Base-by-base conservation (phyloP, 2,329 filamentous ascomycete genomes). In the Aspergillus flavus region DNA sequence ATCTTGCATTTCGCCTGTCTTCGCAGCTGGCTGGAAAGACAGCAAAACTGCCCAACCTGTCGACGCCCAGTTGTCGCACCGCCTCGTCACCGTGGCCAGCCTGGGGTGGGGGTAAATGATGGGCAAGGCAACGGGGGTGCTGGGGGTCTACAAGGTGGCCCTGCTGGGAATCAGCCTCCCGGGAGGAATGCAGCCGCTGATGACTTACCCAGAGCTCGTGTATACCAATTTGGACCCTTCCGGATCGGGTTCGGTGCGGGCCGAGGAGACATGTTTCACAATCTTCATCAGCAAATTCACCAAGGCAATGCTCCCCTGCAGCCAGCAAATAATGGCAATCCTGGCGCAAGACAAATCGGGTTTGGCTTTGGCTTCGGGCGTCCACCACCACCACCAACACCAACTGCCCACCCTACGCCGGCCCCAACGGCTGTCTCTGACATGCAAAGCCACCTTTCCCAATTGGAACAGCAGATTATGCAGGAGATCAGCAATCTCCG, bases 1-100 rank as follows among this genome's bases (percentile, higher is more conserved):
- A 95, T 98, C 45, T 81, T 99, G 45, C 95, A 99, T 77, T 91
- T 97, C 68, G 91, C 93, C 55, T 99, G 95, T 76, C 86, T 99
- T 62, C 93, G 95, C 78, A 96, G 94, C 76, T 99, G 95, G 95
- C 85, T 99, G 32, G 95, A 99, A 81, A 86, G 95, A 67, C 95
- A 99, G 77, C 95, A 99, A 80, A 94, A 96, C 39, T 99, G 95
- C 75, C 95, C 95, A 7, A 99, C 93, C 2, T 99, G 95, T 76
- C 88, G 95, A 70, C 87, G 91, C 57, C 89, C 94, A 19, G 95
- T 97, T 19, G 81, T 93, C 43, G 84, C 85, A 2, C 79, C 66
- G 65, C 74, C 48, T 63, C 74, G 54, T 72, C 70, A 68, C 57
- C 71, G 64, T 56, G 71, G 65, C 72, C 61, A 80, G 78, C 74